Base-by-base conservation (phyloP, 129 eudicot genomes). In the Sambucus nigra region DNA sequence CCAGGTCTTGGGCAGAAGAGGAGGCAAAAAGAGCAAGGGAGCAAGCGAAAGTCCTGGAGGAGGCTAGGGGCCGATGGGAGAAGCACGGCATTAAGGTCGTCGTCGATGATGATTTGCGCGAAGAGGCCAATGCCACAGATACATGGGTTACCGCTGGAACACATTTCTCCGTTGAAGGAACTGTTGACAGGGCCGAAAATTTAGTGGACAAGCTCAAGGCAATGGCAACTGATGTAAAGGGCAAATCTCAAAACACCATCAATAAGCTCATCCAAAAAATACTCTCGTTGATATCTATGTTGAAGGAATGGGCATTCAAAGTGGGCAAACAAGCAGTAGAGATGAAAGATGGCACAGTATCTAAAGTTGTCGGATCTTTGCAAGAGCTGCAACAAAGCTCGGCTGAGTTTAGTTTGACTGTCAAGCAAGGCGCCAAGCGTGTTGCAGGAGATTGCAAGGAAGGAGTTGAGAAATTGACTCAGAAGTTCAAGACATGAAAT, bases 1-100 rank as follows among this genome's bases (percentile, higher is more conserved):
- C 15, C 74, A 91, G 98, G 61, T 58, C 89, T 63, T 91, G 98
- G 98, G 98, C 98, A 0, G 98, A 91, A 69, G 95, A 91, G 21
- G 98, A 91, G 71, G 98, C 95, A 27, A 91, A 79, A 72, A 79
- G 81, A 79, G 95, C 88, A 51, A 80, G 94, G 64, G 95, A 91
- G 61, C 89, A 91, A 74, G 94, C 83, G n/a, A 91, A 91, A 63
- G 78, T 81, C 45, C 61, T 91, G 44, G 95, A 82, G 51, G 94
- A 76, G 60, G 98, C 98, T 28, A 74, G 98, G 69, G 86, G 67
- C 23, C 84, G 73, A 25, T 91, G 98, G 98, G 89, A 82, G 72
- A 81, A 61, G 26, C 79, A 69, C 48, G 98, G 98, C 55, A 64
- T 91, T 26, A 91, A 74, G 71, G 84, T 91, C 15, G 67, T 91